These are phyloP conservation scores for Trametes cingulata DNA, from an alignment of 768 basidiomycete genomes.

Conservation along the genomic window DNA sequence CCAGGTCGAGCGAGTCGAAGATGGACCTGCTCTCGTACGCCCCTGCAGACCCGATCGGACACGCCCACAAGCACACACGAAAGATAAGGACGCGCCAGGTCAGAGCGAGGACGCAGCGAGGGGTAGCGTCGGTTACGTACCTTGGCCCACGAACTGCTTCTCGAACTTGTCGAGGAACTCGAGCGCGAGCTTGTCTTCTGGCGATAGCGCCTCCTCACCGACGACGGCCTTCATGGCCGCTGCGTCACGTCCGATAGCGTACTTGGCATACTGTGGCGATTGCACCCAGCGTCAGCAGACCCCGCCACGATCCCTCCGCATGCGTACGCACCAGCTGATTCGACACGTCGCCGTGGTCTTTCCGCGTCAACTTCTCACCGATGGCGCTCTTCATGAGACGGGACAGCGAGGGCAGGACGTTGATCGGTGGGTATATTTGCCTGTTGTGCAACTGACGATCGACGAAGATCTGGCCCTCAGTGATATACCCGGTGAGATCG, in stretches of 20 bases:
- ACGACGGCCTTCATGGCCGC: slow-evolving; percentile 99
- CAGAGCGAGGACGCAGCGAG: slow-evolving; percentile 13
- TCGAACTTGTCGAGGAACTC: slow-evolving; percentile 99
- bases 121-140: slow-evolving; percentile 40
- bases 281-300: background rate
- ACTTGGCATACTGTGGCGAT: slow-evolving; percentile 83
- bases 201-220: slow-evolving; percentile 93
- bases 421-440: slow-evolving; percentile 99
- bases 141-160: slow-evolving; percentile 95
- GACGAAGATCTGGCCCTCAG: slow-evolving; percentile 98
- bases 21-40: slow-evolving; percentile 94
- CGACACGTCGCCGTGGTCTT: slow-evolving; percentile 98
- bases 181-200: slow-evolving; percentile 94
- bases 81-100: slow-evolving; percentile 14
- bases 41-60: slow-evolving; percentile 48
- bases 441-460: slow-evolving; percentile 96
- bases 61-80: background rate
- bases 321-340: slow-evolving; percentile 83
- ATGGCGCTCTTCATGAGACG: slow-evolving; percentile 99
- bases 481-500: slow-evolving; percentile 98
- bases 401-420: slow-evolving; percentile 96
- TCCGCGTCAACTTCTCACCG: slow-evolving; percentile 94
- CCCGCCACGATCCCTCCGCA: background rate
- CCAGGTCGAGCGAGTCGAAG: slow-evolving; percentile 96
- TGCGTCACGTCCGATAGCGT: slow-evolving; percentile 96